These are phyloP conservation scores for Tardiomyces digboiensis DNA, from an alignment of 1,139 yeast genomes.

Conservation along the genomic window DNA sequence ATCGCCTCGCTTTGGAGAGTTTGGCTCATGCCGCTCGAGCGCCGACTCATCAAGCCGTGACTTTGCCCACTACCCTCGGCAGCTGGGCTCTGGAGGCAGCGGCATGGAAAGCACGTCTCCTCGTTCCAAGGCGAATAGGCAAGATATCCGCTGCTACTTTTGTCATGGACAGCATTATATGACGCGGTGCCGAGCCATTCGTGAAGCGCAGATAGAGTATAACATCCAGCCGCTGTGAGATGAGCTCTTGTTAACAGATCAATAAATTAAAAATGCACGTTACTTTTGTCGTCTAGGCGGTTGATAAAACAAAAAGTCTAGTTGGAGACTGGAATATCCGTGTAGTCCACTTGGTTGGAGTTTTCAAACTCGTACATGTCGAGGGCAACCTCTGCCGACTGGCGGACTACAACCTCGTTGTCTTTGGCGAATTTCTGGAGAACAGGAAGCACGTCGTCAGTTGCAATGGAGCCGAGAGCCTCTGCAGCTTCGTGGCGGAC, in stretches of 20 bases:
- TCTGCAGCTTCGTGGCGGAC: slow-evolving; percentile 99
- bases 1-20: too few relatives aligned
- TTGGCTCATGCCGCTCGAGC: background rate
- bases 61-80: background rate
- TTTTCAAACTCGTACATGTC: slow-evolving; percentile 98
- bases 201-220: background rate
- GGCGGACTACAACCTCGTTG: slow-evolving; percentile 83
- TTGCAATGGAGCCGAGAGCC: slow-evolving; percentile 94
- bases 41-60: background rate
- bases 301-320: background rate
- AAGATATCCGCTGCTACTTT: background rate
- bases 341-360: slow-evolving; percentile 77
- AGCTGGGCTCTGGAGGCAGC: background rate
- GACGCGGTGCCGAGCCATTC: background rate
- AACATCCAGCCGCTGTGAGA: background rate
- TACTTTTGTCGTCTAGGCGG: background rate
- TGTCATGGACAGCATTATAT: background rate
- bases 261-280: background rate
- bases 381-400: slow-evolving; percentile 91
- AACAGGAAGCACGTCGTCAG: slow-evolving; percentile 92
- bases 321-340: slow-evolving; percentile 24
- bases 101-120: background rate
- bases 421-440: slow-evolving; percentile 73
- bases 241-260: too few relatives aligned
- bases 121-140: background rate